A percentile compares a stretch with the other conserved stretches of the same genome.
Evolutionary conservation across 352 stramenopile genomes (phyloP).

Genomic region (Poterioochromonas sp.): DNA sequence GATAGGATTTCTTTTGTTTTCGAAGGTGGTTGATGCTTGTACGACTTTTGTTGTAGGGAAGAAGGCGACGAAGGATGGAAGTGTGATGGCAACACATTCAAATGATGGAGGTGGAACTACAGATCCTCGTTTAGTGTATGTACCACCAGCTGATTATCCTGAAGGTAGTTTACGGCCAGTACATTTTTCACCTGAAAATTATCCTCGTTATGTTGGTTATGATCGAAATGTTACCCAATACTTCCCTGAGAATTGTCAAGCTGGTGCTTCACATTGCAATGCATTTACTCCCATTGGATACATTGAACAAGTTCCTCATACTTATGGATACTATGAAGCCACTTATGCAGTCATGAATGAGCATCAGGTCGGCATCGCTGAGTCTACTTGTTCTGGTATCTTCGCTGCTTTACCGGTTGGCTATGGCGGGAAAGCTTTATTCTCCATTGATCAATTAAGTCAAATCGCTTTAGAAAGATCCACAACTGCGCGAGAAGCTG

Average conservation of each 20-base stretch:
- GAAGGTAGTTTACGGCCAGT: constrained; percentile 45
- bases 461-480: constrained; percentile 44
- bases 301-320: constrained; percentile 75
- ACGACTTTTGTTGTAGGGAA: constrained; percentile 72
- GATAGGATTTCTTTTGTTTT: too few species aligned
- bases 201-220: constrained; percentile 42
- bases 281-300: constrained; percentile 57
- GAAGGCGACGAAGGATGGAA: constrained; percentile 64
- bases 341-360: constrained; percentile 88
- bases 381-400: constrained; percentile 78
- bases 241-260: constrained; percentile 24
- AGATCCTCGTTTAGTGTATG: constrained; percentile 75
- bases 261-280: not conserved
- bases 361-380: constrained; percentile 77
- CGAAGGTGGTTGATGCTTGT: too few species aligned
- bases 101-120: constrained; percentile 54
- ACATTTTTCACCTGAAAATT: constrained; percentile 44
- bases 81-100: constrained; percentile 75
- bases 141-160: constrained; percentile 65
- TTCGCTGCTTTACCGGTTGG: constrained; percentile 48
- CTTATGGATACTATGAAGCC: constrained; percentile 83
- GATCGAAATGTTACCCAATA: not conserved
- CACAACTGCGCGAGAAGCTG: constrained; percentile 38
- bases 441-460: constrained; percentile 68
- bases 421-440: constrained; percentile 64